phyloP scores from a whole-genome alignment of 257 asterid species.

The Solanum chmielewskii region DNA sequence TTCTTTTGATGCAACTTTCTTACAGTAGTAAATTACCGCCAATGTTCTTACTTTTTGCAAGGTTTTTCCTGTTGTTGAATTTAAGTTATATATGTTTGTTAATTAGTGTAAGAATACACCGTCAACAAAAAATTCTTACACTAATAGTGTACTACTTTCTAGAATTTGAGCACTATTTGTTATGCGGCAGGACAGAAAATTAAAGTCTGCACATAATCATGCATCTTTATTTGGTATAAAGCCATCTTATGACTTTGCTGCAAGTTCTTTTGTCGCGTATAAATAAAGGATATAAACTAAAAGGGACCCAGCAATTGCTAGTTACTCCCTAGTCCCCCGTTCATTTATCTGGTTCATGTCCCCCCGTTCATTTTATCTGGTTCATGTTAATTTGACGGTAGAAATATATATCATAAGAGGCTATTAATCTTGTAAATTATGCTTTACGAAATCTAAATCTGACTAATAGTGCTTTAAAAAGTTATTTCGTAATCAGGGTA shows the following conservation, averaged over 20 bases:
- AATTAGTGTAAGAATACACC: neutral
- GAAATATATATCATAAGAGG: neutral
- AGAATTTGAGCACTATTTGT: neutral
- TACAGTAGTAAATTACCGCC: neutral
- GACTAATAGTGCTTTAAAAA: neutral
- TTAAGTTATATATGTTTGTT: neutral
- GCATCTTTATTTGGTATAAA: neutral
- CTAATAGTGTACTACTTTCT: neutral
- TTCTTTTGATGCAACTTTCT: neutral
- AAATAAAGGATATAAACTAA: neutral
- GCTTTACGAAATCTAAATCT: neutral
- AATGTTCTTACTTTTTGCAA: neutral
- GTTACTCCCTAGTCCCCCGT: neutral
- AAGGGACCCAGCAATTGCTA: neutral
- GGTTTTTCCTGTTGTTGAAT: neutral
- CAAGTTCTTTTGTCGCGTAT: no score
- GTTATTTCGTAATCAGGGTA: neutral
- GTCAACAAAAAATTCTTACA: neutral
- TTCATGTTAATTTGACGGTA: neutral
- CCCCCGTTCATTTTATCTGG: neutral
- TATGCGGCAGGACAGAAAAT: neutral
- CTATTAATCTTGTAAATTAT: neutral
- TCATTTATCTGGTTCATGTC: neutral
- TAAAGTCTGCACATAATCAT: neutral
- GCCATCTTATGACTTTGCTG: neutral